Base-by-base conservation (phyloP, 345 rosid species). In the Capsella bursapastoris region DNA sequence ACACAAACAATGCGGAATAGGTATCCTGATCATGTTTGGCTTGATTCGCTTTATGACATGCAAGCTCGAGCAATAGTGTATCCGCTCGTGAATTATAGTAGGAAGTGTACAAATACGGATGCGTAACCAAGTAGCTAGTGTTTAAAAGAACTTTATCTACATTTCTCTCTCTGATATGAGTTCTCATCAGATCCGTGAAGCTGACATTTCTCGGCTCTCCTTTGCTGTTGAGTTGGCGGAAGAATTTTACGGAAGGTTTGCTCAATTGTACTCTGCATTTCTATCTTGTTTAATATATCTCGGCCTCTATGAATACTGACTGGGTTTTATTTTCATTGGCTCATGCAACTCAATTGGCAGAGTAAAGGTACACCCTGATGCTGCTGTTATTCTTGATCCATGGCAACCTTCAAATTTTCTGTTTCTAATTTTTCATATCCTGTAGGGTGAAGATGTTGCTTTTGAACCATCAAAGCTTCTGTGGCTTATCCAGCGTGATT, bases 401-500 rank as follows among this genome's bases (percentile, higher is more conserved):
- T 78, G 56, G 40, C 64, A 75, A 22, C 18, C 37, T 65, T 37
- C 25, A 49, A 52, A 68, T 57, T 57, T 56, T 45, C 43, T 73
- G 68, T 59, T 35, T 71, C 65, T 72, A 68, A 73, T 58, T 61
- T 48, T 69, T 72, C 75, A 31, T 72, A 66, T 53, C 45, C 35
- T 83, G 66, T 72, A 95, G 99, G 99, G 99, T 67, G 87, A 95
- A 82, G 99, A 89, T 82, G 87, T 95, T 81, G 98, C 98, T 64
- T 95, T 95, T 78, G 96, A 90, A 77, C 99, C 98, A 14, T 88
- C 99, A 61, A 95, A 92, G 79, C 91, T 95, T 74, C 67, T 95
- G 74, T 95, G 99, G 99, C 99, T 95, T 82, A 95, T 95, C 76
- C 99, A 95, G 82, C 99, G 98, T 38, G 99, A 95, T 83, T 95